Evolutionary conservation across 768 basidiomycete species (phyloP), one percentile per base, ranked within the genome.

Genomic region (Tulasnella sp.): DNA sequence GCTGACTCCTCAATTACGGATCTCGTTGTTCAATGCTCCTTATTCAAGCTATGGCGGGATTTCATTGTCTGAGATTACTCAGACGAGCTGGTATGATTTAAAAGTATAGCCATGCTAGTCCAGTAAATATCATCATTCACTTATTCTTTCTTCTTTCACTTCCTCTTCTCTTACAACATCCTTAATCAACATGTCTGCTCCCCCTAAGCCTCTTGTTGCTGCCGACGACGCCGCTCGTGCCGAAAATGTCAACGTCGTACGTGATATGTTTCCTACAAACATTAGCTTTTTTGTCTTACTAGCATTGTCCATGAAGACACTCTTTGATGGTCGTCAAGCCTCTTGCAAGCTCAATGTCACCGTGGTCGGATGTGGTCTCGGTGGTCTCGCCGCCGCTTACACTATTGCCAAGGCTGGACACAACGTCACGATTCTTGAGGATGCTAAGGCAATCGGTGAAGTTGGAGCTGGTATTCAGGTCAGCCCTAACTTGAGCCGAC

Each of bases 401-500:
- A 66, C 73, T 13, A 66, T 82, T 35, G 69, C 69, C 39, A 70
- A 69, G 57, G 72, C 72, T 5, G 79, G 80, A 5, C 80, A 82
- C 63, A 64, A 67, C 28, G 79, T 80, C n/a, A 64, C 70, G 2
- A 70, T 82, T 2, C 61, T 81, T 19, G 79, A 81, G 59, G 65
- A 69, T 53, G 63, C 61, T 15, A 66, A 68, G 49, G 71, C 70
- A 13, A 65, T 65, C n/a, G 56, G 71, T n/a, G 73, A 74, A 50
- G 66, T 45, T 50, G 49, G 51, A 16, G 49, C 54, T 20, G 48
- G 49, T 25, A 51, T 51, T 41, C 52, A 56, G 44, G 58, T 73
- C 5, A 74, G 76, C 35, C 77, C 78, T 12, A 79, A 79, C 52
- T 70, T 78, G 64, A 75, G 76, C 16, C 63, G 70, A n/a, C 65